Base-by-base conservation (phyloP, 441 rosid genomes). In the Brassica hybrid region DNA sequence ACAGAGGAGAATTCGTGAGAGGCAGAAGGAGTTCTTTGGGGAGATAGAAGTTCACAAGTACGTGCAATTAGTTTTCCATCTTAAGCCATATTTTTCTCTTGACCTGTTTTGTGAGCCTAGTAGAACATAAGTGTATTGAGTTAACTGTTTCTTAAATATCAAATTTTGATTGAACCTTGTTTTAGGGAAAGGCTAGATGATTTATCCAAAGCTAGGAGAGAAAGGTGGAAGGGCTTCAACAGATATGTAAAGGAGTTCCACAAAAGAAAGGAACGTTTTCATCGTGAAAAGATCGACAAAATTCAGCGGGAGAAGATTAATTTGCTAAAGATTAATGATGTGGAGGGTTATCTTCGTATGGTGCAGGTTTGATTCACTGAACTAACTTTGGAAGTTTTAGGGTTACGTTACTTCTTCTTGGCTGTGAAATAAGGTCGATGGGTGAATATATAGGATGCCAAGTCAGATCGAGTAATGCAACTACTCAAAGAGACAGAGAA, bases 321-420 rank as follows among this genome's bases (percentile, higher is more conserved):
- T 85, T 79, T 94, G 72, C 84, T 94, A 60, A 94, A 94, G 88
- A 94, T 94, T 69, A 94, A 94, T 86, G 98, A 94, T 79, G 98
- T 94, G 67, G 98, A 94, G 89, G 98, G 98, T 73, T 94, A 94
- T 87, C 85, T 94, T 78, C 92, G 98, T 76, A 94, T 94, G 97
- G 97, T 94, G 80, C 91, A 94, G 98, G 98, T 92, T 79, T 72
- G 91, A 41, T n/a, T 60, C 74, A 70, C 75, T 77, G 27, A 58
- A 78, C 63, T 73, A 64, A 77, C 18, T 63, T 58, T 66, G 23
- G 61, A 71, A 48, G 59, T 74, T 62, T 45, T 60, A 62, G n/a
- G 67, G 43, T 73, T 30, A 58, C 16, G 25, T 21, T 73, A 70
- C 38, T 16, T 73, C 69, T 65, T 71, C 68, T 78, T 41, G 66